Evolutionary conservation across 202 grass and related monocot genomes (phyloP), one percentile per base, ranked within the genome.

Genomic region (Alloteropsis angusta): DNA sequence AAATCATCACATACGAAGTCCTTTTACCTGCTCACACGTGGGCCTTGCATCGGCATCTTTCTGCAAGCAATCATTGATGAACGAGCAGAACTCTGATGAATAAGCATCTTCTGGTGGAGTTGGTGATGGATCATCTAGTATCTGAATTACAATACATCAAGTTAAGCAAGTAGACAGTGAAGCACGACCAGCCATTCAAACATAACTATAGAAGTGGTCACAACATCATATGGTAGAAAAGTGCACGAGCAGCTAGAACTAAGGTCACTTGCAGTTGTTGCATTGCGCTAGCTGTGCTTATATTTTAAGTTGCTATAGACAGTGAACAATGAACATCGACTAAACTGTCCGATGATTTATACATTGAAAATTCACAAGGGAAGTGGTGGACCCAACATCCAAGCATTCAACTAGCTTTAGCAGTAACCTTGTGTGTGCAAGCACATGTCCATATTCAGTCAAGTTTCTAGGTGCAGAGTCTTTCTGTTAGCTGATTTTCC

Each of bases 101-200:
- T 79, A 95, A 47, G 64, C 68, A 79, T 89, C 89, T 86, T 77
- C 79, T 80, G 83, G 79, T 78, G 87, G 95, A 53, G 81, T 82
- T 76, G 95, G 89, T 74, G 95, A 94, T 84, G 87, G 80, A 85
- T 98, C 95, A 79, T 98, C 93, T n/a, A 98, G 78, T 63, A 93
- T 89, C 92, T 98, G 71, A 73, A 77, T 86, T 71, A 58, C 13
- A 70, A 84, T 5, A 54, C 21, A 34, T 57, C 70, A 26, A 41
- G 54, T 87, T 56, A 77, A 45, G 42, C 64, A 26, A 86, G 17
- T 17, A 28, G 67, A 58, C 2, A 72, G 16, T 1, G 1, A 72
- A 72, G 36, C 65, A 56, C 12, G 60, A 49, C 62, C 4, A 75
- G 62, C 55, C 54, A 61, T 8, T 72, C 13, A 14, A 52, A 67